Conservation (phyloP, 257 asterid genomes). For the Solanum megistacrolobum region DNA sequence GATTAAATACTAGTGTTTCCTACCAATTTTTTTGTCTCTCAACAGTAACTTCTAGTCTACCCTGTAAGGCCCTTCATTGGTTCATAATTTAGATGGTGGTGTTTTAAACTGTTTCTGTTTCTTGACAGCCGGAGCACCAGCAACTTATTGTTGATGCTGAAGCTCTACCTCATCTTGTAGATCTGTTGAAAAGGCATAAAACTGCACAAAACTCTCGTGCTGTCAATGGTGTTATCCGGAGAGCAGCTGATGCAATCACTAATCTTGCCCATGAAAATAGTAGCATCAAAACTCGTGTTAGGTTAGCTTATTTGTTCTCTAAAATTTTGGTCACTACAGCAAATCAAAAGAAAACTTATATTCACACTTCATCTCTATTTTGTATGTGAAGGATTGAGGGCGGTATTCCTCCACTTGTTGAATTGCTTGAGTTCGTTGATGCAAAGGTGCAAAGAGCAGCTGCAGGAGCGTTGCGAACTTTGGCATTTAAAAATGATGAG, state of each 20-base stretch:
- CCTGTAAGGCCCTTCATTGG: neutral
- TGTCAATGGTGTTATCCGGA: constrained; percentile 72
- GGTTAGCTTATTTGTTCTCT: constrained; percentile 31
- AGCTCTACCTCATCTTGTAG: constrained; percentile 86
- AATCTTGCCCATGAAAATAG: constrained; percentile 98
- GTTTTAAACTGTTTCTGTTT: neutral
- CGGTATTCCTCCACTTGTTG: constrained; percentile 97
- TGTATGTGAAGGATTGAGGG: constrained; percentile 61
- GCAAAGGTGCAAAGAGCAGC: constrained; percentile 98
- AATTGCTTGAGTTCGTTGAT: constrained; percentile 77
- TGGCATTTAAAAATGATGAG: constrained; percentile 94
- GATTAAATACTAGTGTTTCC: neutral
- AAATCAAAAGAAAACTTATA: neutral
- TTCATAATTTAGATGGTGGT: neutral
- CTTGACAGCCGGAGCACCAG: constrained; percentile 92
- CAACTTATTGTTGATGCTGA: constrained; percentile 95
- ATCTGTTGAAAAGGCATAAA: constrained; percentile 60
- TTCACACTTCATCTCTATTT: neutral
- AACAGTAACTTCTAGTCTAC: neutral
- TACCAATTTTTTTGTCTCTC: neutral
- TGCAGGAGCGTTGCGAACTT: constrained; percentile 94
- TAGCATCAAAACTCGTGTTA: constrained; percentile 82
- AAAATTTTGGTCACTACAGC: neutral
- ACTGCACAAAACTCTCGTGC: constrained; percentile 60
- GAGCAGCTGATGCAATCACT: constrained; percentile 97